phyloP scores from a whole-genome alignment of 2,329 filamentous ascomycete genomes.

The Aspergillus tanneri region DNA sequence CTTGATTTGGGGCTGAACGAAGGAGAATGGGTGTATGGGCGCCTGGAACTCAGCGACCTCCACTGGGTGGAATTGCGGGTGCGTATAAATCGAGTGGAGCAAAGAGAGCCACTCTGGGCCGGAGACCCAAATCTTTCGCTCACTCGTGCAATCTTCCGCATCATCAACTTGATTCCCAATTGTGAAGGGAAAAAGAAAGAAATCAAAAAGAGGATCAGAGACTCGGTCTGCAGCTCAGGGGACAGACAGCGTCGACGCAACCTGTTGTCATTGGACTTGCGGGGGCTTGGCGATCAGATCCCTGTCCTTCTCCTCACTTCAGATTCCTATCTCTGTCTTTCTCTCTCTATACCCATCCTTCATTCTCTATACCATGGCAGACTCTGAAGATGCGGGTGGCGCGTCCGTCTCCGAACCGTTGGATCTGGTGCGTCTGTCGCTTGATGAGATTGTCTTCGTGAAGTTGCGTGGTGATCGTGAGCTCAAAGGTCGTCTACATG shows the following conservation, averaged over 20 bases:
- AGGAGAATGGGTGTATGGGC: not conserved
- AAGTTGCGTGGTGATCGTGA: conserved; percentile 95
- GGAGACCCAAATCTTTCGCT: conserved; percentile 32
- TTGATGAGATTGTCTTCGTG: conserved; percentile 96
- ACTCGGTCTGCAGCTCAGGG: too few relatives aligned
- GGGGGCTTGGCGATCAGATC: conserved; percentile 3
- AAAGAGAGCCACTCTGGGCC: conserved; percentile 22
- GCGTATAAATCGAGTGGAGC: conserved; percentile 11
- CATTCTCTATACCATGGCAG: conserved; percentile 63
- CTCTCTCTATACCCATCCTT: not conserved
- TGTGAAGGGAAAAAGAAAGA: not conserved
- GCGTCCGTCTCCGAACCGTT: conserved; percentile 83
- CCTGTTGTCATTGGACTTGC: not conserved
- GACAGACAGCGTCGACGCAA: too few relatives aligned
- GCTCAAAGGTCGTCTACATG: conserved; percentile 90
- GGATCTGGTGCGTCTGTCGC: conserved; percentile 87
- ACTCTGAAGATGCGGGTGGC: conserved; percentile 69
- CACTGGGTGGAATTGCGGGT: conserved; percentile 8
- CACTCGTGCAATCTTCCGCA: conserved; percentile 26
- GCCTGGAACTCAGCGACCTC: conserved; percentile 1
- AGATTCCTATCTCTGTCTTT: conserved; percentile 2
- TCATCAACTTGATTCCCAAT: not conserved
- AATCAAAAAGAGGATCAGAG: not conserved
- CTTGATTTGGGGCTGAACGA: not conserved
- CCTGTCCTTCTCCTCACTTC: conserved; percentile 13